phyloP scores from a whole-genome alignment of 345 rosid genomes.

The Eucalyptus curtisii region DNA sequence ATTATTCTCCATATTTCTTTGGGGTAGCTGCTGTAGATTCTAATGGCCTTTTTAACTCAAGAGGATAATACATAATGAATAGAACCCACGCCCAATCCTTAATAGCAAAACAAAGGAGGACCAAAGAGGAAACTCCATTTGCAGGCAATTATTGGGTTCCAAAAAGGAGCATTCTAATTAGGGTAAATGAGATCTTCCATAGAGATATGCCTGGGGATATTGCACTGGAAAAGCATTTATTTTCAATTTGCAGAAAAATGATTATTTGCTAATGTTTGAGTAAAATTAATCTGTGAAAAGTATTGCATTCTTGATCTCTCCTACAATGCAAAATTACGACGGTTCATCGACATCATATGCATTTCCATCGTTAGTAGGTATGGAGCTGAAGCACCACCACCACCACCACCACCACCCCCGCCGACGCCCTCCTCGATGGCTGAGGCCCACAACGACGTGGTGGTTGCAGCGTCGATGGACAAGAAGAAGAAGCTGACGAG shows the following conservation, averaged over 20 bases:
- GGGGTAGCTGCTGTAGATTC: background rate
- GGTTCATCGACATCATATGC: background rate
- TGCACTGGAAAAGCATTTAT: background rate
- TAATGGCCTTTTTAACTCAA: background rate
- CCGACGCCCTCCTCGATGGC: background rate
- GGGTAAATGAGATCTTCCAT: background rate
- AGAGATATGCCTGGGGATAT: background rate
- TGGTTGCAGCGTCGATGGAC: background rate
- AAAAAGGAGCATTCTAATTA: background rate
- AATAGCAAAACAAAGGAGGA: background rate
- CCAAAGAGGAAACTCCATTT: background rate
- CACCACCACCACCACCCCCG: background rate
- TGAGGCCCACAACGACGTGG: background rate
- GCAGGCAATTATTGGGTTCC: background rate
- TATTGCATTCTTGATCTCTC: background rate
- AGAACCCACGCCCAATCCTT: background rate
- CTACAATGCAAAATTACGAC: background rate
- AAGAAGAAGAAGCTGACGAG: slow-evolving; percentile 65
- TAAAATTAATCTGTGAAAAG: background rate
- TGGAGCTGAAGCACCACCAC: slow-evolving; percentile 30
- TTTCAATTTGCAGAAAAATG: background rate
- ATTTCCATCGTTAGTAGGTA: slow-evolving; percentile 12
- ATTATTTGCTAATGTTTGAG: background rate
- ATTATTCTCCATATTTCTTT: background rate
- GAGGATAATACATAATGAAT: background rate